Conservation (phyloP, 768 basidiomycete species). For the Arthromyces matolae region DNA sequence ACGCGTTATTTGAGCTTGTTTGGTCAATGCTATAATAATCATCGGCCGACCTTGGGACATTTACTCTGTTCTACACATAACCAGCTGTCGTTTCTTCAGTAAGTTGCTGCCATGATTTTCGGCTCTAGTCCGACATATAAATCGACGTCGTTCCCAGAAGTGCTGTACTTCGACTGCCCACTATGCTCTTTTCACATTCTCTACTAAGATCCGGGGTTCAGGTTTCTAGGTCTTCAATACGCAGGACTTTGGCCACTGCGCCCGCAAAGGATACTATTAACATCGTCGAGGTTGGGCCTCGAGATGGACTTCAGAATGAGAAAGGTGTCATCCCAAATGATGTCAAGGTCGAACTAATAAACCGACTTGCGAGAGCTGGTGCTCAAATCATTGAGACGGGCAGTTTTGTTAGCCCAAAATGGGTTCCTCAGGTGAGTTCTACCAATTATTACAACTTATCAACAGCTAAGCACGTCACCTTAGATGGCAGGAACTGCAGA, state of each 20-base stretch:
- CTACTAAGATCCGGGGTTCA: constrained; percentile 10
- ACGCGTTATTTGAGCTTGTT: too few species aligned
- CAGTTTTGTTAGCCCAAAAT: constrained; percentile 90
- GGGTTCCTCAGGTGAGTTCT: constrained; percentile 79
- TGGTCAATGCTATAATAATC: too few species aligned
- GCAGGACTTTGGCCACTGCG: constrained; percentile 18
- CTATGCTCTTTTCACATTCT: constrained; percentile 9
- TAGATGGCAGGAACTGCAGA: constrained; percentile 88
- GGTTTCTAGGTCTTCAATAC: neutral
- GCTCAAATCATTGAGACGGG: constrained; percentile 73
- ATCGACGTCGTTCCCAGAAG: neutral
- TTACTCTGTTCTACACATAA: neutral
- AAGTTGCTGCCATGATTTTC: constrained; percentile 7
- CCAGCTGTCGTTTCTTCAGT: constrained; percentile 2
- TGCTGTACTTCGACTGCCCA: neutral
- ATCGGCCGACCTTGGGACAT: neutral
- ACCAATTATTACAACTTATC: neutral
- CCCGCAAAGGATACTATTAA: constrained; percentile 42
- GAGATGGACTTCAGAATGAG: constrained; percentile 93
- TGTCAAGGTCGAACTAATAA: constrained; percentile 77
- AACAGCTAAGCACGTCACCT: neutral
- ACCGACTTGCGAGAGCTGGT: constrained; percentile 68
- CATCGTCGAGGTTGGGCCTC: constrained; percentile 87
- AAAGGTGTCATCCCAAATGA: constrained; percentile 65
- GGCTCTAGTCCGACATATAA: constrained; percentile 12